Evolutionary conservation across 2,329 filamentous ascomycete genomes (phyloP).

Genomic region (Colletotrichum kahawae): DNA sequence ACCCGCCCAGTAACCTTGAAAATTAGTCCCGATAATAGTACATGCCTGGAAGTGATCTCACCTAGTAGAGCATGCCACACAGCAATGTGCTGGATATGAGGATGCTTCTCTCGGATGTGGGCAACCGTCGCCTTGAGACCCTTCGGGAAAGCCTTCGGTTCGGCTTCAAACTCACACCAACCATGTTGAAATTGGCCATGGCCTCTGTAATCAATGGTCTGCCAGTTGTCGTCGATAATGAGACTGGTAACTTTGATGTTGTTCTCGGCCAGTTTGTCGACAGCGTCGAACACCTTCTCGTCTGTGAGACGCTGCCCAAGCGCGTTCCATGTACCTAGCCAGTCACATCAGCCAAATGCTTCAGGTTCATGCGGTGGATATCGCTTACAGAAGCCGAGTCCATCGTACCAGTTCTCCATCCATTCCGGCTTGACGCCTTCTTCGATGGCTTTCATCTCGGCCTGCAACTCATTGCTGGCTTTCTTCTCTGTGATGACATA

Average conservation of each 20-base stretch:
- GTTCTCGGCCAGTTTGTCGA: conserved; percentile 72
- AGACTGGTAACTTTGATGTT: conserved; percentile 82
- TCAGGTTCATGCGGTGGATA: not conserved
- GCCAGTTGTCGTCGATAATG: conserved; percentile 98
- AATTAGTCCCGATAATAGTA: conserved; percentile 19
- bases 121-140: conserved; percentile 76
- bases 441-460: conserved; percentile 50
- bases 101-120: conserved; percentile 71
- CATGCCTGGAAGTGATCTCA: not conserved
- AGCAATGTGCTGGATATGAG: conserved; percentile 79
- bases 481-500: conserved; percentile 55
- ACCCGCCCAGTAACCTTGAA: conserved; percentile 83
- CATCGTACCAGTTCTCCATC: conserved; percentile 90
- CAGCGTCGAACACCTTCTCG: conserved; percentile 76
- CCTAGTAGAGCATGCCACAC: conserved; percentile 89
- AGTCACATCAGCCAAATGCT: conserved; percentile 1
- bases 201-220: conserved; percentile 66
- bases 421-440: conserved; percentile 65
- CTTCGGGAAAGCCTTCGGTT: conserved; percentile 76
- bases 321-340: conserved; percentile 84
- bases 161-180: conserved; percentile 88
- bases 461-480: conserved; percentile 44
- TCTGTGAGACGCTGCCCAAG: conserved; percentile 84
- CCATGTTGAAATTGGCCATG: conserved; percentile 61
- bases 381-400: conserved; percentile 80